These are phyloP conservation scores for Trypanosoma mega DNA, from an alignment of 208 protist species.

Conservation along the genomic window DNA sequence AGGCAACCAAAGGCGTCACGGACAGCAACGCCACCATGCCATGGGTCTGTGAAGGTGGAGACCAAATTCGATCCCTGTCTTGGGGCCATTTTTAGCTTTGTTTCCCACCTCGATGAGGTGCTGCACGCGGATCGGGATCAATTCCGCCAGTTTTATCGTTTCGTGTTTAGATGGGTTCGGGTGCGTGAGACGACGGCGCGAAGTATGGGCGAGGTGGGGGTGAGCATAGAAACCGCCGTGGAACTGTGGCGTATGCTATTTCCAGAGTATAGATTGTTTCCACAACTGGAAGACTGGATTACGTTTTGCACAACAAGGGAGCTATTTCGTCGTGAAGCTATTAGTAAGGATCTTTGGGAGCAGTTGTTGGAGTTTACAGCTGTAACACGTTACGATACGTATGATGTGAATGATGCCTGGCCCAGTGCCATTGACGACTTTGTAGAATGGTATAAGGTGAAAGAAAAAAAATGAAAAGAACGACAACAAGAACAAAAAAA, in stretches of 20 bases:
- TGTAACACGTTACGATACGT: constrained; percentile 45
- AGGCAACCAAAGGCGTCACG: too few species aligned
- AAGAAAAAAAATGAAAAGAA: not conserved
- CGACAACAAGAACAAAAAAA: too few species aligned
- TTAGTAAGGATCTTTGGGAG: constrained; percentile 71
- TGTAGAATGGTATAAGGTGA: constrained; percentile 48
- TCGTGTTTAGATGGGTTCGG: constrained; percentile 31
- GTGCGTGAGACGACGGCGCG: constrained; percentile 17
- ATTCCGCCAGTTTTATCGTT: constrained; percentile 34
- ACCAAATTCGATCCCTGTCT: constrained; percentile 24
- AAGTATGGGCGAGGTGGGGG: constrained; percentile 8
- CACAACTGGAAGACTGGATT: constrained; percentile 48
- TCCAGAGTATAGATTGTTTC: constrained; percentile 47
- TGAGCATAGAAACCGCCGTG: constrained; percentile 34
- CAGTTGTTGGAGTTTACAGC: constrained; percentile 64
- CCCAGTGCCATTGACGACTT: constrained; percentile 82
- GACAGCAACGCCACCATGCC: too few species aligned
- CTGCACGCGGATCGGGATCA: constrained; percentile 7
- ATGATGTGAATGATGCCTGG: constrained; percentile 73
- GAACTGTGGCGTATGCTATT: constrained; percentile 76
- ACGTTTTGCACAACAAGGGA: constrained; percentile 42
- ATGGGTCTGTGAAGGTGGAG: not conserved
- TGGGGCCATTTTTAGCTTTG: not conserved
- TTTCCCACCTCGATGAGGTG: constrained; percentile 9
- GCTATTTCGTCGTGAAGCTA: constrained; percentile 26